A percentile compares a stretch with the other conserved stretches of the same genome.
Evolutionary conservation across 441 rosid genomes (phyloP).

Genomic region (Arabidopsis hybrid): DNA sequence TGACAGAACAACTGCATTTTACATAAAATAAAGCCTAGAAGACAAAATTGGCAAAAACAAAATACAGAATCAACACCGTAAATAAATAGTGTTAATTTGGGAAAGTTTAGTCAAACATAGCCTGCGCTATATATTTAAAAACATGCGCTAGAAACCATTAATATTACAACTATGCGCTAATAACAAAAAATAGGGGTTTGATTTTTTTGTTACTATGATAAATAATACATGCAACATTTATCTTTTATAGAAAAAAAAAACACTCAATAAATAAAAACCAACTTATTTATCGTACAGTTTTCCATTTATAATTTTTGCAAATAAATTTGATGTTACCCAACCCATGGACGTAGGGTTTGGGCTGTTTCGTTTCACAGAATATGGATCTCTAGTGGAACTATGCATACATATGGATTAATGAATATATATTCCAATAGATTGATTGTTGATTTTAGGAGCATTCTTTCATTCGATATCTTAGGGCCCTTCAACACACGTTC

Average conservation of each 20-base stretch:
- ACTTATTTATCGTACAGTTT: too few species aligned
- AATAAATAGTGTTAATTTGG: background rate
- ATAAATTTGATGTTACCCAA: too few species aligned
- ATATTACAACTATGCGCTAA: background rate
- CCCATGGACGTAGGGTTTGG: too few species aligned
- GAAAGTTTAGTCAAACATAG: background rate
- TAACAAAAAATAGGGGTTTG: background rate
- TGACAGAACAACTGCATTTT: background rate
- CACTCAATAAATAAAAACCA: too few species aligned
- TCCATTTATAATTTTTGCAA: too few species aligned
- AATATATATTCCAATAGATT: constrained; percentile 1
- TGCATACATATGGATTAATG: background rate
- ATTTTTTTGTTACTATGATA: background rate
- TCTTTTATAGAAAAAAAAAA: too few species aligned
- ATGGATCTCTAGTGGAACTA: too few species aligned
- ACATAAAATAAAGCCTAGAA: too few species aligned
- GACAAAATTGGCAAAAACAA: background rate
- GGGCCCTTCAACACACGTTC: constrained; percentile 17
- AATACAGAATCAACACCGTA: background rate
- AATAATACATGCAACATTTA: background rate
- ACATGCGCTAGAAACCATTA: background rate
- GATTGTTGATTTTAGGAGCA: background rate
- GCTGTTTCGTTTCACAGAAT: too few species aligned
- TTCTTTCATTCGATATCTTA: constrained; percentile 2
- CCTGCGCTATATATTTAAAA: background rate